Evolutionary conservation across 495 filamentous ascomycete genomes (phyloP).

Genomic region (Bacidia gigantensis): DNA sequence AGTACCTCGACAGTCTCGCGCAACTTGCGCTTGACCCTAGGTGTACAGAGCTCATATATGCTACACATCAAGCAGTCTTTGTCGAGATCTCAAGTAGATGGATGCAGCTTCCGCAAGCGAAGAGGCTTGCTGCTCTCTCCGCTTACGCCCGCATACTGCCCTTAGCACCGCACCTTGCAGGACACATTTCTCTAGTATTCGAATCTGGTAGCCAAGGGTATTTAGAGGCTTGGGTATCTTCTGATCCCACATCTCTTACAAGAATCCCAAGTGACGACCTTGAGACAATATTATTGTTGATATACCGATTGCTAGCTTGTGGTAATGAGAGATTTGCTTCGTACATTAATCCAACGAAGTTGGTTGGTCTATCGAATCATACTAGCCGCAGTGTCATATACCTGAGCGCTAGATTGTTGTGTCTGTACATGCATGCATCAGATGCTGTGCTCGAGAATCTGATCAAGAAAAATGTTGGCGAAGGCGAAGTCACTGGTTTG

Average conservation of each 20-base stretch:
- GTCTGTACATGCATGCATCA: slow-evolving; percentile 63
- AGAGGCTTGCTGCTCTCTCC: slow-evolving; percentile 39
- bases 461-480: slow-evolving; percentile 45
- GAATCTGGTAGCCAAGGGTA: neutral
- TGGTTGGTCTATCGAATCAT: slow-evolving; percentile 56
- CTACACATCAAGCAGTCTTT: slow-evolving; percentile 54
- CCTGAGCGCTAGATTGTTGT: slow-evolving; percentile 66
- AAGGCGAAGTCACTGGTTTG: slow-evolving; percentile 45
- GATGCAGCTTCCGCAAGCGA: slow-evolving; percentile 28
- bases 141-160: slow-evolving; percentile 70
- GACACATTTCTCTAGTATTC: slow-evolving; percentile 24
- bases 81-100: slow-evolving; percentile 71
- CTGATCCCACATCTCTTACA: slow-evolving; percentile 27
- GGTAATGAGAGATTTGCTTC: slow-evolving; percentile 50
- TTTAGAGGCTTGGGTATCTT: slow-evolving; percentile 22
- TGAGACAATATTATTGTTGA: slow-evolving; percentile 43
- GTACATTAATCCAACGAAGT: slow-evolving; percentile 46
- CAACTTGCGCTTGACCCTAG: slow-evolving; percentile 48
- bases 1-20: slow-evolving; percentile 58
- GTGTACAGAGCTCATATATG: slow-evolving; percentile 54
- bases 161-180: slow-evolving; percentile 54
- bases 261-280: slow-evolving; percentile 26
- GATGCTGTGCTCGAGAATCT: slow-evolving; percentile 64
- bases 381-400: slow-evolving; percentile 50
- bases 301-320: slow-evolving; percentile 64